Conservation (phyloP, 148 eudicot species). For the Rhododendron griersonianum region DNA sequence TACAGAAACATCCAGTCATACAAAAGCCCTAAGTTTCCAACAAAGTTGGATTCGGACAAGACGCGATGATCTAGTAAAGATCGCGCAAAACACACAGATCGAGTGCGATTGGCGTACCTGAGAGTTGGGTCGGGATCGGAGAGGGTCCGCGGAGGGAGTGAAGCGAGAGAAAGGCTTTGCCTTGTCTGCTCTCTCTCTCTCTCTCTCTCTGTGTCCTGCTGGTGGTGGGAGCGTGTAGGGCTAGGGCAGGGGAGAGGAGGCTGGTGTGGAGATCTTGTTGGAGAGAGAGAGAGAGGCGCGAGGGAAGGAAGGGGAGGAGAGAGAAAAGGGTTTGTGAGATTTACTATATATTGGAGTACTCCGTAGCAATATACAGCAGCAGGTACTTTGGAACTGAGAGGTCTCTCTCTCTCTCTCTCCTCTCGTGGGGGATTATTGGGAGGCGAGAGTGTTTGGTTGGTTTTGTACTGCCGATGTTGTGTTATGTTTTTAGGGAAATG, state of each 20-base stretch:
- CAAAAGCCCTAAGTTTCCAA: background rate
- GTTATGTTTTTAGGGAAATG: no score
- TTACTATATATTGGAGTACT: background rate
- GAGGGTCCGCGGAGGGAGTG: background rate
- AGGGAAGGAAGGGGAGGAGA: background rate
- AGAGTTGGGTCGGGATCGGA: background rate
- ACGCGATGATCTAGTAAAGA: background rate
- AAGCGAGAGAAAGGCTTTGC: background rate
- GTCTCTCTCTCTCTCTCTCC: no score
- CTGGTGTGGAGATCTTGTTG: slow-evolving; percentile 8
- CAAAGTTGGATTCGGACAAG: background rate
- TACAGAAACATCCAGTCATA: background rate
- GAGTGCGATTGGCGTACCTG: slow-evolving; percentile 4
- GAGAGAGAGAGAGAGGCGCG: slow-evolving; percentile 2
- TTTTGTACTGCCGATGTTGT: no score
- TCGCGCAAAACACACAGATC: background rate
- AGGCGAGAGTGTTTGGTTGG: no score
- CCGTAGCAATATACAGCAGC: background rate
- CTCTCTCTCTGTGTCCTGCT: background rate
- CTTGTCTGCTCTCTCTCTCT: background rate
- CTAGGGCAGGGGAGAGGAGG: slow-evolving; percentile 9
- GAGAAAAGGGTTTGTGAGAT: background rate
- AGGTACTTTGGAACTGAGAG: background rate
- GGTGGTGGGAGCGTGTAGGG: slow-evolving; percentile 6
- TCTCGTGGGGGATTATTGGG: background rate